These are phyloP conservation scores for Candida tetrigidarum DNA, from an alignment of 1,139 yeast genomes.

Conservation along the genomic window DNA sequence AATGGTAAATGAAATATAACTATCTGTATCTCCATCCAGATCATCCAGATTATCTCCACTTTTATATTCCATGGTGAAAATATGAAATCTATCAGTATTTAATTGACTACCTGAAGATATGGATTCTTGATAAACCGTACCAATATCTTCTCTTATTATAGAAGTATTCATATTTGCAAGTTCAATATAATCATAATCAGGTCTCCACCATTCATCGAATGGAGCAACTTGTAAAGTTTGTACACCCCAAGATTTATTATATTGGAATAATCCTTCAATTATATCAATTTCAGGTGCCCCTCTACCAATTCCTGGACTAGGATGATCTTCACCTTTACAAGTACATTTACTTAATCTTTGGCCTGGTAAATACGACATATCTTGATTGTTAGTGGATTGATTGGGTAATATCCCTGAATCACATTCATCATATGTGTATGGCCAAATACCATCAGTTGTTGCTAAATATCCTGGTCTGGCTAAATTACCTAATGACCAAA, in stretches of 20 bases:
- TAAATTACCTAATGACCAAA: conserved; percentile 37
- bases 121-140: conserved; percentile 37
- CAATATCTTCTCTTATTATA: conserved; percentile 31
- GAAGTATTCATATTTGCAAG: conserved; percentile 25
- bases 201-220: conserved; percentile 38
- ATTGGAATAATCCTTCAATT: conserved; percentile 30
- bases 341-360: conserved; percentile 30
- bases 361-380: conserved; percentile 34
- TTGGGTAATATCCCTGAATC: conserved; percentile 35
- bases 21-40: no score
- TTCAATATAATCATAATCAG: conserved; percentile 31
- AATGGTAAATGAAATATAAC: conserved; percentile 29
- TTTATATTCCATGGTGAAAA: conserved; percentile 29
- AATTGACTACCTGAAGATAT: conserved; percentile 29
- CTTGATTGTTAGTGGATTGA: conserved; percentile 31
- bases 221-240: conserved; percentile 40
- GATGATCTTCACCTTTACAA: conserved; percentile 35
- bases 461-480: conserved; percentile 37
- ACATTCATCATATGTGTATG: conserved; percentile 35
- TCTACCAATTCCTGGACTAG: conserved; percentile 31
- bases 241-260: conserved; percentile 28
- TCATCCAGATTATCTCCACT: conserved; percentile 23
- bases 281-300: conserved; percentile 42
- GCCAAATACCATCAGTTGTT: conserved; percentile 39
- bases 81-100: conserved; percentile 28